Percentiles rank a stretch among this genome's conserved stretches.
Evolutionary conservation across 1,284 basidiomycete species (phyloP).

Genomic region (Malassezia caprae): DNA sequence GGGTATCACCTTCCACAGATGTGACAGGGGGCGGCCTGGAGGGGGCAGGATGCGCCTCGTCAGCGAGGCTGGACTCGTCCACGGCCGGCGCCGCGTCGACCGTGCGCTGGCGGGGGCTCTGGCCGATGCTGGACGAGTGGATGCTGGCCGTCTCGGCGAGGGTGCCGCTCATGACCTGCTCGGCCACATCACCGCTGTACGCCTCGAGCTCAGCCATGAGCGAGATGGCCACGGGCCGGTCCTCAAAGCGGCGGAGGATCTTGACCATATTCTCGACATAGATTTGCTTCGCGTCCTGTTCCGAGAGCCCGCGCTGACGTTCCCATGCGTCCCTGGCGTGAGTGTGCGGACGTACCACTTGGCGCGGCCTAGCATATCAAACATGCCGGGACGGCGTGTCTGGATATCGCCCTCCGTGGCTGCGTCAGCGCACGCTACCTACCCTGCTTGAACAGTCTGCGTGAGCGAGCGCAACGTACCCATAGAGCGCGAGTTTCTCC

Average conservation of each 20-base stretch:
- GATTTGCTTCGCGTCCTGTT: constrained; percentile 72
- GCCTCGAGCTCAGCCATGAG: constrained; percentile 74
- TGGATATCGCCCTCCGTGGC: constrained; percentile 80
- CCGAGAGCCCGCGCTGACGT: constrained; percentile 70
- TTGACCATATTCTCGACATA: constrained; percentile 81
- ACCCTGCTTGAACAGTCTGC: constrained; percentile 49
- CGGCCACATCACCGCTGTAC: constrained; percentile 61
- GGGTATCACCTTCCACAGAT: neutral
- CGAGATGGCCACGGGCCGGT: constrained; percentile 65
- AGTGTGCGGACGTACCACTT: constrained; percentile 62
- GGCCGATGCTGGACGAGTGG: constrained; percentile 12
- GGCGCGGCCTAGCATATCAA: constrained; percentile 83
- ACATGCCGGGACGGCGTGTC: constrained; percentile 68
- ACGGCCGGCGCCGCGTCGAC: neutral
- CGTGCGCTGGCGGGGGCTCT: constrained; percentile 6
- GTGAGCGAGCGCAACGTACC: constrained; percentile 50
- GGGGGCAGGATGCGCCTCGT: neutral
- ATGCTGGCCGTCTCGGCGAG: constrained; percentile 20
- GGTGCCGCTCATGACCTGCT: constrained; percentile 61
- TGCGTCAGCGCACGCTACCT: constrained; percentile 40
- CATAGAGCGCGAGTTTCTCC: constrained; percentile 89
- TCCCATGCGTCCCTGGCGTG: constrained; percentile 77
- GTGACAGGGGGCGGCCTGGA: neutral
- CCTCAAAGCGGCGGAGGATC: constrained; percentile 72
- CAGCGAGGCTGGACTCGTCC: constrained; percentile 4